Evolutionary conservation across 352 stramenopile species (phyloP).

Genomic region (Stramenopiles sp.): DNA sequence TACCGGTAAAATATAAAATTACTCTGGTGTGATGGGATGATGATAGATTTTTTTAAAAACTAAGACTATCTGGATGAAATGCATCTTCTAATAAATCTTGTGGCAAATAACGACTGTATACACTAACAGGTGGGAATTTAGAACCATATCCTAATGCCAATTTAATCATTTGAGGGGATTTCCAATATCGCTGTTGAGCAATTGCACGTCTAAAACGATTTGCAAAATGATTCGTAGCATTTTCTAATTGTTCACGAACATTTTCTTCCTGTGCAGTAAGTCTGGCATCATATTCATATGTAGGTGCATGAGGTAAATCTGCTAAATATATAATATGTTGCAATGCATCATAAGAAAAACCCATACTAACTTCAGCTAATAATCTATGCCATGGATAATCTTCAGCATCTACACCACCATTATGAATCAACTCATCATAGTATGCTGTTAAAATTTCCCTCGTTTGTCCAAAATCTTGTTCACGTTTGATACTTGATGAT

Average conservation of each 20-base stretch:
- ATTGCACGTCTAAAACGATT: background rate
- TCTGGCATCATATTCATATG: no score
- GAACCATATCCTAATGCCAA: background rate
- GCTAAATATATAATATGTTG: background rate
- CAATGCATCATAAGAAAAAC: no score
- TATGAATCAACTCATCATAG: background rate
- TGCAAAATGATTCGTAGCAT: background rate
- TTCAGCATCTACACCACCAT: background rate
- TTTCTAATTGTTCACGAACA: background rate
- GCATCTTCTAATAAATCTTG: background rate
- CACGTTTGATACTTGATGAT: background rate
- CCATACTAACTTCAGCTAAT: background rate
- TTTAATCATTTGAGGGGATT: background rate
- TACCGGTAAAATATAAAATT: no score
- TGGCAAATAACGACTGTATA: background rate
- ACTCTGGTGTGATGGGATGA: no score
- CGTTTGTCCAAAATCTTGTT: background rate
- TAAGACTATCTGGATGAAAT: no score
- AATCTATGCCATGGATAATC: background rate
- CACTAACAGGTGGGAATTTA: background rate
- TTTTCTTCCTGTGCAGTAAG: background rate
- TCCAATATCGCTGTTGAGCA: background rate
- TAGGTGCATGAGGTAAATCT: no score
- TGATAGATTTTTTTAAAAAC: no score
- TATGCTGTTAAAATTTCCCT: background rate